Evolutionary conservation across 225 moss, liverwort and hornwort genomes (phyloP), one percentile per base, ranked within the genome.

Genomic region (Pleurozium schreberi): DNA sequence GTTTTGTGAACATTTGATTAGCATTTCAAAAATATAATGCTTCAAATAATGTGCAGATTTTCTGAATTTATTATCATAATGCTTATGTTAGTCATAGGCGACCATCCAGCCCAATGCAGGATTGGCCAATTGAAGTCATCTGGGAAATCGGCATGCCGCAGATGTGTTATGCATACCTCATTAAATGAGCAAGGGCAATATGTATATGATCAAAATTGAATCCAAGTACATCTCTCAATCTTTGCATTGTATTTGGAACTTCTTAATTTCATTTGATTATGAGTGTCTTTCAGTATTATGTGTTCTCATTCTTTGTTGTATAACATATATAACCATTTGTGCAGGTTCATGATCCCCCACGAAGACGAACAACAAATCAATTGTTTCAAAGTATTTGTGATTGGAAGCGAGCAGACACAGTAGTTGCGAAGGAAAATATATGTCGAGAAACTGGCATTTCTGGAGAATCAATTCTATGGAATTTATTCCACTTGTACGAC

Each of bases 181-280:
- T 10, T 70, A 1, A 70, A 1, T 70, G 5, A 5, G 2, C 70
- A 70, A 70, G 42, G 42, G 0, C 15, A 42, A 70, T 70, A 70
- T 42, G 14, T 26, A 20, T 69, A 26, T 26, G 15, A 70, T 26
- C 26, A 26, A 25, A 70, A 42, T 70, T 1, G 1, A 42, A 70
- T 70, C 1, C 8, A 42, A 0, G 13, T 42, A 26, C 6, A n/a
- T 68, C 40, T 0, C 12, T 68, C 1, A 22, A 14, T 70, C 69
- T 2, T 42, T 15, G 3, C 42, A 5, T 42, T 70, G 3, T 42
- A 2, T 70, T 26, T 8, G 3, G 0, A 70, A 1, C 26, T 1
- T 70, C 70, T n/a, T n/a, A n/a, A n/a, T 23, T 5, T 70, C 42
- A 42, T 70, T 70, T 8, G 5, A 26, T 42, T 70, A 25, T 9